phyloP scores from a whole-genome alignment of 73 alveolate species.

The Symbiodinium pilosum region DNA sequence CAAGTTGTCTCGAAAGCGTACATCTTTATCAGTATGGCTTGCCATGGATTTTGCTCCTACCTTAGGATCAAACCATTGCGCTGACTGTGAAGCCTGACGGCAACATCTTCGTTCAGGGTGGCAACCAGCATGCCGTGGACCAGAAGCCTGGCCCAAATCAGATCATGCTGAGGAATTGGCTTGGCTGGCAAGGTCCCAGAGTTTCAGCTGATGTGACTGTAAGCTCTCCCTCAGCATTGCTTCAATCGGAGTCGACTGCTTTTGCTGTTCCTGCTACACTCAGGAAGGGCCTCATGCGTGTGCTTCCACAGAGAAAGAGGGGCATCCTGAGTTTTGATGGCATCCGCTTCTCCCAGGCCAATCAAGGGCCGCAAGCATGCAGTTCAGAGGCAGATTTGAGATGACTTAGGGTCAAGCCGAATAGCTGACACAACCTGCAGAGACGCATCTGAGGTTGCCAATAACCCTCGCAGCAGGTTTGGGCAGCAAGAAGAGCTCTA shows the following conservation, averaged over 20 bases:
- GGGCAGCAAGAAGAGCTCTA: background rate
- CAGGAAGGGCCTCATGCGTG: slow-evolving; percentile 85
- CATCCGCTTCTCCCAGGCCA: slow-evolving; percentile 31
- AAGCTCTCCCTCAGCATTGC: too few species aligned
- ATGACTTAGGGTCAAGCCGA: too few species aligned
- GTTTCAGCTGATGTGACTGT: too few species aligned
- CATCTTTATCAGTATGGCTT: too few species aligned
- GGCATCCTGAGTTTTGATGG: slow-evolving; percentile 89
- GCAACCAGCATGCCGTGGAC: slow-evolving; percentile 63
- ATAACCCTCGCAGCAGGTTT: background rate
- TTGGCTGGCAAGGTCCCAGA: too few species aligned
- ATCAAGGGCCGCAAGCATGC: slow-evolving; percentile 15
- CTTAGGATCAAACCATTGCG: slow-evolving; percentile 82
- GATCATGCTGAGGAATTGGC: too few species aligned
- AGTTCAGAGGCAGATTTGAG: background rate
- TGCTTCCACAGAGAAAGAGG: slow-evolving; percentile 62
- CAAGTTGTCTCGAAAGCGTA: too few species aligned
- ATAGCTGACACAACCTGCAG: too few species aligned
- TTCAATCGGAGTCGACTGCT: too few species aligned
- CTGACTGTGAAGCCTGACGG: slow-evolving; percentile 81
- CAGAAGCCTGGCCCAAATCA: background rate
- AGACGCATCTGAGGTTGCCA: background rate
- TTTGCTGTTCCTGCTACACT: background rate
- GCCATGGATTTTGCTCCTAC: background rate
- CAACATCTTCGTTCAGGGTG: slow-evolving; percentile 36